These are phyloP conservation scores for Physcomitrium patens DNA, from an alignment of 225 moss, liverwort and hornwort species.

Conservation along the genomic window DNA sequence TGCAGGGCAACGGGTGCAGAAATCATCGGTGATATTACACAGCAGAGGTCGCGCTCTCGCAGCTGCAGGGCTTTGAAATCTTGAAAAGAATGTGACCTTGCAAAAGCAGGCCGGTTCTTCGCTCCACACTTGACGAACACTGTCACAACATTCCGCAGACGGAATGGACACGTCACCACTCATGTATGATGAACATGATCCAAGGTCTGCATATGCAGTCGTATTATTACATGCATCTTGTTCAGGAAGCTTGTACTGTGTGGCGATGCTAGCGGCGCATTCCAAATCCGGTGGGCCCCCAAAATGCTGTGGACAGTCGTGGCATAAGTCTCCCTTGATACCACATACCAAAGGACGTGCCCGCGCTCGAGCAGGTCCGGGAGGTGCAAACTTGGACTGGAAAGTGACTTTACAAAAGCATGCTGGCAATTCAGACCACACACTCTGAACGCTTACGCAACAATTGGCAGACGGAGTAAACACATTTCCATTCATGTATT, in stretches of 20 bases:
- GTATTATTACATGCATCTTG: conserved; percentile 29
- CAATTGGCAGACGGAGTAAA: background rate
- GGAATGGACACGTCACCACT: conserved; percentile 19
- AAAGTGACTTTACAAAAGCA: conserved; percentile 12
- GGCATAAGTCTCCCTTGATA: conserved; percentile 45
- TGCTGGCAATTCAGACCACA: background rate
- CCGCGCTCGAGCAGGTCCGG: background rate
- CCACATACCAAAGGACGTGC: conserved; percentile 47
- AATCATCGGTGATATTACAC: conserved; percentile 35
- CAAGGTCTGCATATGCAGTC: conserved; percentile 23
- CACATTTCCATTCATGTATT: background rate
- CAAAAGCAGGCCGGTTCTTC: conserved; percentile 33
- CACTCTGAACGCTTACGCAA: background rate
- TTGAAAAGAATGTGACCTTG: conserved; percentile 56
- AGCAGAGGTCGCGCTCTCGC: conserved; percentile 17
- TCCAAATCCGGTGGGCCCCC: conserved; percentile 10
- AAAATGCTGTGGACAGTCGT: conserved; percentile 19
- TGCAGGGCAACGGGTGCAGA: conserved; percentile 26
- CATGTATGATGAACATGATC: conserved; percentile 25
- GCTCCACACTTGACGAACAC: conserved; percentile 12
- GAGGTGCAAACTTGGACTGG: background rate
- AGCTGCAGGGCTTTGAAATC: background rate
- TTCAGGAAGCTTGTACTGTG: background rate
- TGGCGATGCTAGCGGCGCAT: conserved; percentile 31
- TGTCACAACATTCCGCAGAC: conserved; percentile 32